Base-by-base conservation (phyloP, 2,329 filamentous ascomycete species). In the Cytospora leucostoma region DNA sequence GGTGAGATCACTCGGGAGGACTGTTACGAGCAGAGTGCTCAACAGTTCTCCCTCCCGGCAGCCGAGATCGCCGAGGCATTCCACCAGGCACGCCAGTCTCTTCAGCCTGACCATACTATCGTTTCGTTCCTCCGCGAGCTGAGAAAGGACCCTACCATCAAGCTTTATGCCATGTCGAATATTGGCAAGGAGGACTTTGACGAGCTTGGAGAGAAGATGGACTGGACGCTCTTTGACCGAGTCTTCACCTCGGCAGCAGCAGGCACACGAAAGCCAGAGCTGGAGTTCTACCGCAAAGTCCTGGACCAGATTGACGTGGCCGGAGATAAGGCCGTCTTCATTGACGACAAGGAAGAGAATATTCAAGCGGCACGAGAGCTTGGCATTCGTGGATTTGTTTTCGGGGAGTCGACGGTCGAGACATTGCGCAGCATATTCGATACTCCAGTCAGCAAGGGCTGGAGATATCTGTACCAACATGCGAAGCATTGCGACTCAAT, bases 201-300 rank as follows among this genome's bases (percentile, higher is more conserved):
- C 1, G 66, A 65, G 17, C 67, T 74, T n/a, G 65, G 66, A 40
- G 53, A 34, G 8, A 68, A 68, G 49, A 63, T 72, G 21, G 70
- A 73, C 52, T 76, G 73, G 74, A 56, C 63, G 8, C 59, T 75
- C 2, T 77, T 77, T 47, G 71, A 76, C 63, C 62, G 56, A 27
- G 69, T 75, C 4, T 77, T 74, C 59, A 71, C 73, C 2, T 77
- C 74, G 1, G 71, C 68, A 33, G 66, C 68, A 1, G 69, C 69
- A 27, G 74, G 74, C 21, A 72, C 72, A 68, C 69, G 72, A 17
- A 77, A 77, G 66, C 75, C 74, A 13, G 71, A 74, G 27, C 63
- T 68, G 4, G 61, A 64, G 3, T 78, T 75, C 66, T 76, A 74
- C 66, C 61, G 63, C 13, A 64, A 73, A 52, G 73, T 76, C 7